Percentiles rank a stretch among this genome's conserved stretches.
These are phyloP conservation scores for Amborella trichopoda DNA, from an alignment of 164 flowering plant genomes.

Conservation along the genomic window DNA sequence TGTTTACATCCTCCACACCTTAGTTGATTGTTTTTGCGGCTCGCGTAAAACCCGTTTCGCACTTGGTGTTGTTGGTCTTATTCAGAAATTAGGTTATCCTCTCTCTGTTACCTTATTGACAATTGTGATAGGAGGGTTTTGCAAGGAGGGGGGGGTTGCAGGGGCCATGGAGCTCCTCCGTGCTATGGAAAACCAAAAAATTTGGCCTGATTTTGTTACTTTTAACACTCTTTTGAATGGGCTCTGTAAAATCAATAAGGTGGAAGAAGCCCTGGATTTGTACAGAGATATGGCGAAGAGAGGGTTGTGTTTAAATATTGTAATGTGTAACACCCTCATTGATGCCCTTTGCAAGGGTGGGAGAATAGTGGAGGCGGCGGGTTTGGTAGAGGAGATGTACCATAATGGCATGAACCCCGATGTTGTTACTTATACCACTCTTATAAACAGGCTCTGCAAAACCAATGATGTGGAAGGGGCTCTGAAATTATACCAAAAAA, in stretches of 20 bases:
- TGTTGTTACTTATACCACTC: conserved; percentile 25
- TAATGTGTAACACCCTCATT: conserved; percentile 58
- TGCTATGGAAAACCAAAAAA: conserved; percentile 36
- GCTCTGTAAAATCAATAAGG: conserved; percentile 42
- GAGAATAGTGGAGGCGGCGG: conserved; percentile 35
- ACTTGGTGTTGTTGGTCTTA: conserved; percentile 38
- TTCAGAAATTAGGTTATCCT: conserved; percentile 55
- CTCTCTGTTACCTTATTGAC: conserved; percentile 42
- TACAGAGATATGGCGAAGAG: conserved; percentile 36
- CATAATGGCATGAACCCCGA: conserved; percentile 39
- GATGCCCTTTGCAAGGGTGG: conserved; percentile 41
- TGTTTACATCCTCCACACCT: conserved; percentile 25
- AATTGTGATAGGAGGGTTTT: conserved; percentile 32
- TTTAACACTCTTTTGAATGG: conserved; percentile 51
- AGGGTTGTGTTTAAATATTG: conserved; percentile 41
- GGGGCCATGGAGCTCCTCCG: conserved; percentile 33
- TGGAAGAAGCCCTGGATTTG: conserved; percentile 45
- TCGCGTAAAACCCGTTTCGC: conserved; percentile 20
- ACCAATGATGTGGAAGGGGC: conserved; percentile 34
- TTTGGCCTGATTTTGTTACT: conserved; percentile 50
- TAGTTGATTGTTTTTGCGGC: conserved; percentile 37
- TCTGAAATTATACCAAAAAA: conserved; percentile 23
- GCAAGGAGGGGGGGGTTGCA: conserved; percentile 29
- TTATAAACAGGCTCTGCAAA: conserved; percentile 56
- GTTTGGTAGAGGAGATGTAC: conserved; percentile 46